Evolutionary conservation across 2,329 filamentous ascomycete species (phyloP).

Genomic region (Trichophaea hybrida): DNA sequence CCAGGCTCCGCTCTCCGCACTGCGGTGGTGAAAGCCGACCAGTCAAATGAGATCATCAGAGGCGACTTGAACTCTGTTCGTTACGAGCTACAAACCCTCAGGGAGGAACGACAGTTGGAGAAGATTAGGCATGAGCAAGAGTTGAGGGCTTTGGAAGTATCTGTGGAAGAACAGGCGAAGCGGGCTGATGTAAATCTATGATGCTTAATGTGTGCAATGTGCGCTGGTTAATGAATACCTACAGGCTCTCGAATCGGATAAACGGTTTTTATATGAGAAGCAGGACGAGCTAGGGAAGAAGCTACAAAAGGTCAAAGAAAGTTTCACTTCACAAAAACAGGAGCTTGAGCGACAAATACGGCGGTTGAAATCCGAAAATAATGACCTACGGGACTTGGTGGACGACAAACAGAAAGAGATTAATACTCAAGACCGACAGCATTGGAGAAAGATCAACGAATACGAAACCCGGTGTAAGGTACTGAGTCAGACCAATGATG

Average conservation of each 20-base stretch:
- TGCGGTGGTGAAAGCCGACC: neutral
- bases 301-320: constrained; percentile 38
- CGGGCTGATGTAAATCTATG: constrained; percentile 13
- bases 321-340: constrained; percentile 22
- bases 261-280: constrained; percentile 23
- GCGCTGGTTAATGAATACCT: constrained; percentile 37
- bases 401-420: constrained; percentile 54
- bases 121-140: constrained; percentile 70
- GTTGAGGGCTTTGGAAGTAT: constrained; percentile 60
- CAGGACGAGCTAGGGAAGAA: constrained; percentile 44
- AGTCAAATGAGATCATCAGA: constrained; percentile 55
- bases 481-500: constrained; percentile 41
- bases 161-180: constrained; percentile 75
- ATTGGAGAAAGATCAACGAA: constrained; percentile 43
- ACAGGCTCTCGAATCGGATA: constrained; percentile 18
- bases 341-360: constrained; percentile 36
- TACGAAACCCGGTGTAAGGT: constrained; percentile 46
- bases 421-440: constrained; percentile 53
- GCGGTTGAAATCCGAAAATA: constrained; percentile 39
- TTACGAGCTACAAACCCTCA: constrained; percentile 74
- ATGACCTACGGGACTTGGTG: constrained; percentile 38
- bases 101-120: constrained; percentile 73
- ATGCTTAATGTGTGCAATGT: neutral
- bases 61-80: constrained; percentile 76
- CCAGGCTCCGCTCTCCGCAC: neutral